Percentiles rank a stretch among this genome's conserved stretches.
Evolutionary conservation across 352 stramenopile genomes (phyloP).

Genomic region (Halophytophthora polymorphica): DNA sequence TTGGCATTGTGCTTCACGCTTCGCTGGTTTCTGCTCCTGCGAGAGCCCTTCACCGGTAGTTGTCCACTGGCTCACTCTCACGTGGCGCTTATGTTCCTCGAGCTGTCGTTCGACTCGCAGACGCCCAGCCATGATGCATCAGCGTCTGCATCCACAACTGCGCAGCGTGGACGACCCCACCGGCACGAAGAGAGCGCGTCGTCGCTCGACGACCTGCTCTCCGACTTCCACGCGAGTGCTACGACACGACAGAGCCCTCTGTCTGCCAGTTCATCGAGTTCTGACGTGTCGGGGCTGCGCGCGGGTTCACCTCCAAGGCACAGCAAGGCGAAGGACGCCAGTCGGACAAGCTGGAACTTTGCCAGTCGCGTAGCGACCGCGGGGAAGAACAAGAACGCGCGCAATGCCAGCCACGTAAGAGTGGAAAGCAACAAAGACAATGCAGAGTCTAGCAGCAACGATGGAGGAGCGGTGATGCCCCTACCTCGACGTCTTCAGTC

Average conservation of each 20-base stretch:
- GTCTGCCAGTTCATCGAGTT: neutral
- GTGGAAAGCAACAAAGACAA: neutral
- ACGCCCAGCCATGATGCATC: constrained; percentile 5
- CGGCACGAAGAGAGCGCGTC: constrained; percentile 12
- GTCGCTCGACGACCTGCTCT: constrained; percentile 52
- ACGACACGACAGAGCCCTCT: constrained; percentile 8
- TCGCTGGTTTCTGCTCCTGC: no score
- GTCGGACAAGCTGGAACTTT: constrained; percentile 6
- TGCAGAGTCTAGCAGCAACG: constrained; percentile 12
- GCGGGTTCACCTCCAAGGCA: constrained; percentile 11
- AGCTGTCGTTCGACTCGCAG: constrained; percentile 28
- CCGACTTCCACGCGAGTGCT: constrained; percentile 38
- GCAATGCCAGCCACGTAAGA: neutral
- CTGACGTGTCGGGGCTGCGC: constrained; percentile 2
- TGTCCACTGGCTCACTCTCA: no score
- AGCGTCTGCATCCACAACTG: constrained; percentile 1
- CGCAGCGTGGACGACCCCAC: constrained; percentile 4
- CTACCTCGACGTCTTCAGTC: constrained; percentile 48
- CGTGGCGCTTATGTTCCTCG: constrained; percentile 19
- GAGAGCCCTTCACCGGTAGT: no score
- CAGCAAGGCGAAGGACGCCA: constrained; percentile 8
- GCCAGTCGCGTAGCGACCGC: neutral
- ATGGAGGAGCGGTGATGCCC: constrained; percentile 21
- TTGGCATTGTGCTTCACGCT: no score
- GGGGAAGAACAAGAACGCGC: constrained; percentile 1